A percentile compares a stretch with the other conserved stretches of the same genome.
phyloP scores from a whole-genome alignment of 1,139 yeast species.

The Geotrichum histeridarum region DNA sequence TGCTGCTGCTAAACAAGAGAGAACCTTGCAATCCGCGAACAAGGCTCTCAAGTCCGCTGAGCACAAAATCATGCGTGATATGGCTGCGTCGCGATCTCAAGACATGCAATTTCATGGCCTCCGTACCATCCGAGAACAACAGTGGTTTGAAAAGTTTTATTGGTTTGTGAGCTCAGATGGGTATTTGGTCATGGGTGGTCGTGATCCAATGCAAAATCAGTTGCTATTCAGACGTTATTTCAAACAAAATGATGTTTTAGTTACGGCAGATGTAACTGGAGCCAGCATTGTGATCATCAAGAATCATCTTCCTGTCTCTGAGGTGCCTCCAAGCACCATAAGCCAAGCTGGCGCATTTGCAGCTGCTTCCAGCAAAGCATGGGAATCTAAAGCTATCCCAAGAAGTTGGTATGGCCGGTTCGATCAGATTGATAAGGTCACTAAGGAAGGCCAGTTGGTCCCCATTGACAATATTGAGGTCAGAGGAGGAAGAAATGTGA shows the following conservation, averaged over 20 bases:
- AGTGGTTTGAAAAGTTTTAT: constrained; percentile 88
- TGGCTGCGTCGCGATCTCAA: constrained; percentile 60
- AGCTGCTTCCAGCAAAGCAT: constrained; percentile 68
- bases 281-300: constrained; percentile 73
- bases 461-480: constrained; percentile 48
- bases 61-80: constrained; percentile 66
- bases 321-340: constrained; percentile 76
- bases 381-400: constrained; percentile 72
- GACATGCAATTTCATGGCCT: constrained; percentile 51
- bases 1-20: constrained; percentile 73
- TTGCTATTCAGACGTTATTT: constrained; percentile 75
- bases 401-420: constrained; percentile 75
- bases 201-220: constrained; percentile 80
- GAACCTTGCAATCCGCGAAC: constrained; percentile 73
- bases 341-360: constrained; percentile 87
- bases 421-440: constrained; percentile 60
- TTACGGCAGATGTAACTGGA: constrained; percentile 70
- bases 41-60: constrained; percentile 84
- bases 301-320: constrained; percentile 50
- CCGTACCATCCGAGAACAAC: constrained; percentile 63
- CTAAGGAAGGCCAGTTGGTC: constrained; percentile 52
- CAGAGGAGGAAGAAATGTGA: constrained; percentile 51
- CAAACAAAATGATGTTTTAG: constrained; percentile 62
- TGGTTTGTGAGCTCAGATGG: constrained; percentile 94
- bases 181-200: constrained; percentile 78